Percentiles rank a stretch among this genome's conserved stretches.
phyloP scores from a whole-genome alignment of 768 basidiomycete species.

The Termitomyces sp. region DNA sequence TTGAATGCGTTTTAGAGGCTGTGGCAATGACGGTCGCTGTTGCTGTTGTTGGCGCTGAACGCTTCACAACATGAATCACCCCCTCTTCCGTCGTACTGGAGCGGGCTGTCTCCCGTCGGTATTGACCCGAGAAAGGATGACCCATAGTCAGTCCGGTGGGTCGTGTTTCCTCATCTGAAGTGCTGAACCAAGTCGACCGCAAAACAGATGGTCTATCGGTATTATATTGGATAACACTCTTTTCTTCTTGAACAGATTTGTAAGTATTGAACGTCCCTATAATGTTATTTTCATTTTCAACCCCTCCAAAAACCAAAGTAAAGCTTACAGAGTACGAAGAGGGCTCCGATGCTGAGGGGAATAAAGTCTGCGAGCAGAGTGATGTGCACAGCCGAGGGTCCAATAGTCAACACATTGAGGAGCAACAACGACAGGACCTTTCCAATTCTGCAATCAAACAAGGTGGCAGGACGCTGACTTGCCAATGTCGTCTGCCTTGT shows the following conservation, averaged over 20 bases:
- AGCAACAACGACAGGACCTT: conserved; percentile 9
- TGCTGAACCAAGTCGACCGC: conserved; percentile 7
- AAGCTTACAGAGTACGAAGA: conserved; percentile 9
- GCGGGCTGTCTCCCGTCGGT: not conserved
- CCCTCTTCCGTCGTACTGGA: conserved; percentile 1
- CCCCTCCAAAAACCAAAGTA: not conserved
- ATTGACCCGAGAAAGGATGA: conserved; percentile 9
- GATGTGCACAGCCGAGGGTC: conserved; percentile 9
- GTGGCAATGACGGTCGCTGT: not conserved
- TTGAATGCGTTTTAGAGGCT: not conserved
- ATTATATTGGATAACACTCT: not conserved
- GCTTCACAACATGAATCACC: not conserved
- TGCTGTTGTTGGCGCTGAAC: not conserved
- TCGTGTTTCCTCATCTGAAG: not conserved
- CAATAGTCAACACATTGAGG: conserved; percentile 10
- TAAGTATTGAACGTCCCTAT: conserved; percentile 9
- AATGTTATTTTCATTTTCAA: not conserved
- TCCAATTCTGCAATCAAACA: conserved; percentile 5
- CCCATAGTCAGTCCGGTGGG: not conserved
- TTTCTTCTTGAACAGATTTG: not conserved
- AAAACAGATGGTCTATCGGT: not conserved
- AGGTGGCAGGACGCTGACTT: not conserved
- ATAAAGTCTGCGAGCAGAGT: conserved; percentile 11
- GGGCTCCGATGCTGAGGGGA: conserved; percentile 10
- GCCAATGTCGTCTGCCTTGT: not conserved